Base-by-base conservation (phyloP, 805 yeast species). In the Lipomyces chichibuensis region DNA sequence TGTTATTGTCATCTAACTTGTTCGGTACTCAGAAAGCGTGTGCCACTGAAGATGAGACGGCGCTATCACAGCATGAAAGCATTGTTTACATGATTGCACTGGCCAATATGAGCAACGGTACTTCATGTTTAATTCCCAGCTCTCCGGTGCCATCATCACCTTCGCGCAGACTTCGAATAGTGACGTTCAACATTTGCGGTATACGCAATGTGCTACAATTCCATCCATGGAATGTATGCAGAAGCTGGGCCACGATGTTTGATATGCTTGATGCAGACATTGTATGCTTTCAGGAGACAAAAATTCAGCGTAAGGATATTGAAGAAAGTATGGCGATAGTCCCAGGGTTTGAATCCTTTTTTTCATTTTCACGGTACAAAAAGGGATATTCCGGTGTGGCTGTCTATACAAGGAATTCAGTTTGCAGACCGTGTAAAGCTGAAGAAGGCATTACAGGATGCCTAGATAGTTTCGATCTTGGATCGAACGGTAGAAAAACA, bases 341-440 rank as follows among this genome's bases (percentile, higher is more conserved):
- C 0, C 80, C 82, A 0, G 86, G 87, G 0, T 94, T 83, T 74
- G 79, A 83, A 29, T 82, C 90, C 1, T 94, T 87, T 72, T 84
- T 92, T 43, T 82, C 94, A 0, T 79, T 92, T 13, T 96, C 97
- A 0, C 76, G 75, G 11, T 65, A 75, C 2, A 90, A 87, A 75
- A 90, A 87, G 74, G 98, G 98, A 0, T 95, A 95, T 76, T 85
- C 94, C 64, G 99, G 99, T 0, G 98, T 94, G 0, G 96, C 93
- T 0, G 84, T 94, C 2, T 94, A 91, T 78, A 83, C 91, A 1
- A 79, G 92, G 58, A 77, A 80, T 2, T 86, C 88, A 0, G 27
- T 14, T 5, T 65, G 71, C 55, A 25, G 63, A 13, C 72, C 74
- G 0, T 78, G 77, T 0, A 77, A 76, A 11, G 97, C 93, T 0